Evolutionary conservation across 2,329 filamentous ascomycete species (phyloP).

Genomic region (Epichloe brachyelytri): DNA sequence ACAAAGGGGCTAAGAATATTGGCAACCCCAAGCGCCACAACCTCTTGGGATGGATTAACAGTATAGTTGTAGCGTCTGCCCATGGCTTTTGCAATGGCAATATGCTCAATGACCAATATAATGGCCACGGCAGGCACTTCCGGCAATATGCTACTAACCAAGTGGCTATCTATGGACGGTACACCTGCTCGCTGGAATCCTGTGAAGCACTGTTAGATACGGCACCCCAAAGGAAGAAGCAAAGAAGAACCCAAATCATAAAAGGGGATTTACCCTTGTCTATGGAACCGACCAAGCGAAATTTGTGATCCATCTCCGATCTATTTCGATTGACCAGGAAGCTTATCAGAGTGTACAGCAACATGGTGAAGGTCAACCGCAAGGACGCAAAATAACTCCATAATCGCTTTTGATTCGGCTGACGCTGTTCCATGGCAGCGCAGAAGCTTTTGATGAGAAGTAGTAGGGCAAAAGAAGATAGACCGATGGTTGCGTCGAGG

Average conservation of each 20-base stretch:
- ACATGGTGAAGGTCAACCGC: slow-evolving; percentile 60
- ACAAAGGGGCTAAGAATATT: slow-evolving; percentile 67
- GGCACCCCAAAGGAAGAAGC: not conserved
- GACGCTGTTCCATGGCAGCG: slow-evolving; percentile 43
- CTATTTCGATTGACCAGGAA: slow-evolving; percentile 49
- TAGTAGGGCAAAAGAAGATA: slow-evolving; percentile 53
- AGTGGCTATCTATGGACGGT: slow-evolving; percentile 39
- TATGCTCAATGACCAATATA: slow-evolving; percentile 70
- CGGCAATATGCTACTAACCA: slow-evolving; percentile 44
- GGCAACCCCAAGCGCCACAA: slow-evolving; percentile 64
- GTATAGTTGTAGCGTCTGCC: slow-evolving; percentile 68
- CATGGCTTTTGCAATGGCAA: slow-evolving; percentile 74
- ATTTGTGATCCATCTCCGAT: slow-evolving; percentile 32
- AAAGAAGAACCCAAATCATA: not conserved
- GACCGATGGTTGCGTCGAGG: slow-evolving; percentile 59
- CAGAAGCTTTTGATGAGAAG: slow-evolving; percentile 52
- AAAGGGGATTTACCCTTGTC: slow-evolving; percentile 36
- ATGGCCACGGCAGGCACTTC: slow-evolving; percentile 62
- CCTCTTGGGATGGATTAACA: slow-evolving; percentile 66
- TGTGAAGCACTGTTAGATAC: slow-evolving; percentile 12
- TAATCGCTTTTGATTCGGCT: slow-evolving; percentile 46
- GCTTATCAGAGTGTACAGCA: slow-evolving; percentile 64
- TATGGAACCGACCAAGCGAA: slow-evolving; percentile 53
- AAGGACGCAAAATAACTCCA: slow-evolving; percentile 68
- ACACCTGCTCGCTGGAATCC: slow-evolving; percentile 52